These are phyloP conservation scores for Cercophora newfieldiana DNA, from an alignment of 495 filamentous ascomycete species.

Conservation along the genomic window DNA sequence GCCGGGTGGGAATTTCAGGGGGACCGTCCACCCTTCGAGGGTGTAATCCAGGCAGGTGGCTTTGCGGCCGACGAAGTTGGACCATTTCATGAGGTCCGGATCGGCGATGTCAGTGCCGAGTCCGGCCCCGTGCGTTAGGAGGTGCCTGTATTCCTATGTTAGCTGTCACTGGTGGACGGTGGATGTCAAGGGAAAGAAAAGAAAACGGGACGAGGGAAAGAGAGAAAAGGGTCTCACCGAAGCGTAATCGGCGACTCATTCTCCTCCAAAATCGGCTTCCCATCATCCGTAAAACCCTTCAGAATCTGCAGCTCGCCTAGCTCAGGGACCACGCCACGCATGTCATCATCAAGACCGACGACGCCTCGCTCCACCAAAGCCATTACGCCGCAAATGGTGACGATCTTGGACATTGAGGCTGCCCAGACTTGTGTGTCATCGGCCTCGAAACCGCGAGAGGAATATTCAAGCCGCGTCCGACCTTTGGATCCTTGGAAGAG, in stretches of 20 bases:
- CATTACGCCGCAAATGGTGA: conserved; percentile 28
- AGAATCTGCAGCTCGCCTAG: conserved; percentile 27
- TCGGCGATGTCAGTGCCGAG: conserved; percentile 29
- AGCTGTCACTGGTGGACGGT: background rate
- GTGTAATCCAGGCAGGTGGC: conserved; percentile 10
- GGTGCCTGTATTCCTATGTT: conserved; percentile 15
- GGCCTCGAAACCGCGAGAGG: conserved; percentile 33
- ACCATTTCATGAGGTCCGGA: conserved; percentile 15
- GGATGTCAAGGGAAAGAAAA: background rate
- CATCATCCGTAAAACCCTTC: conserved; percentile 24
- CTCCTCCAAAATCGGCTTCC: conserved; percentile 29
- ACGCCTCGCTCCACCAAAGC: conserved; percentile 27
- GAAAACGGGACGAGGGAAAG: background rate
- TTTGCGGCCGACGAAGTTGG: conserved; percentile 17
- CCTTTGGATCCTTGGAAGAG: conserved; percentile 32
- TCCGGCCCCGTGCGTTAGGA: conserved; percentile 38
- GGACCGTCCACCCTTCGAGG: conserved; percentile 22
- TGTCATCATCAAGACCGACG: conserved; percentile 28
- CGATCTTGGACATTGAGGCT: conserved; percentile 34
- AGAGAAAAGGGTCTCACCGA: conserved; percentile 15
- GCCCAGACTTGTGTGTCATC: conserved; percentile 54
- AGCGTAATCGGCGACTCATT: conserved; percentile 31
- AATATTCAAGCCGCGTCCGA: conserved; percentile 12
- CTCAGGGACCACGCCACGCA: conserved; percentile 27
- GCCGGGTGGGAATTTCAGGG: conserved; percentile 25